A percentile compares a stretch with the other conserved stretches of the same genome.
Evolutionary conservation across 140 eudicot genomes (phyloP).

Genomic region (Oenanthe javanica): DNA sequence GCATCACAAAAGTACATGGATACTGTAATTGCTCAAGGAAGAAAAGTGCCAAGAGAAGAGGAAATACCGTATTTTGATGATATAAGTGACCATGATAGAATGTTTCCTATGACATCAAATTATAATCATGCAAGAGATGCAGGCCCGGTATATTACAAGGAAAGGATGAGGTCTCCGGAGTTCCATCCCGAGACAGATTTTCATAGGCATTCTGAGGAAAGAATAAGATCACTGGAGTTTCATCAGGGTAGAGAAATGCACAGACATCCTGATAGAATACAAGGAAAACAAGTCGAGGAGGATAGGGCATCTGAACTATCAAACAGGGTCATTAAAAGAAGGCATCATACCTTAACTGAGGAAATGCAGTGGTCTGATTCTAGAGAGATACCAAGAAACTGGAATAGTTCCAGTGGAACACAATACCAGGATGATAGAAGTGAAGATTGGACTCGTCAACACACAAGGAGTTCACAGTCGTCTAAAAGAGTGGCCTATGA

Average conservation of each 20-base stretch:
- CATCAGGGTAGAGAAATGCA: slow-evolving; percentile 20
- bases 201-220: slow-evolving; percentile 16
- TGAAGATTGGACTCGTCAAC: slow-evolving; percentile 35
- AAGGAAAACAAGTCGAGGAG: slow-evolving; percentile 17
- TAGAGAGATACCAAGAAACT: slow-evolving; percentile 25
- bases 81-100: slow-evolving; percentile 24
- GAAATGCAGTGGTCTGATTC: slow-evolving; percentile 31
- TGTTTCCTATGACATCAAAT: slow-evolving; percentile 22
- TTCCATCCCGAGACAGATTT: slow-evolving; percentile 21
- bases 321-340: slow-evolving; percentile 35
- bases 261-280: slow-evolving; percentile 21
- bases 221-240: slow-evolving; percentile 22
- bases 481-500: slow-evolving; percentile 24
- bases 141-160: slow-evolving; percentile 24
- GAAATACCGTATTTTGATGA: slow-evolving; percentile 32
- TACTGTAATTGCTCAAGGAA: slow-evolving; percentile 32
- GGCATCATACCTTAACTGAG: slow-evolving; percentile 25
- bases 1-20: slow-evolving; percentile 32
- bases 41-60: slow-evolving; percentile 29
- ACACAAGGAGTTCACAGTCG: slow-evolving; percentile 16
- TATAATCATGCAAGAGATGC: slow-evolving; percentile 27
- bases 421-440: slow-evolving; percentile 20
- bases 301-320: slow-evolving; percentile 24
- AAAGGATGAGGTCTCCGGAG: slow-evolving; percentile 34
- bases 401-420: slow-evolving; percentile 27